These are phyloP conservation scores for Tolypocladium sp. DNA, from an alignment of 2,329 filamentous ascomycete genomes.

Conservation along the genomic window DNA sequence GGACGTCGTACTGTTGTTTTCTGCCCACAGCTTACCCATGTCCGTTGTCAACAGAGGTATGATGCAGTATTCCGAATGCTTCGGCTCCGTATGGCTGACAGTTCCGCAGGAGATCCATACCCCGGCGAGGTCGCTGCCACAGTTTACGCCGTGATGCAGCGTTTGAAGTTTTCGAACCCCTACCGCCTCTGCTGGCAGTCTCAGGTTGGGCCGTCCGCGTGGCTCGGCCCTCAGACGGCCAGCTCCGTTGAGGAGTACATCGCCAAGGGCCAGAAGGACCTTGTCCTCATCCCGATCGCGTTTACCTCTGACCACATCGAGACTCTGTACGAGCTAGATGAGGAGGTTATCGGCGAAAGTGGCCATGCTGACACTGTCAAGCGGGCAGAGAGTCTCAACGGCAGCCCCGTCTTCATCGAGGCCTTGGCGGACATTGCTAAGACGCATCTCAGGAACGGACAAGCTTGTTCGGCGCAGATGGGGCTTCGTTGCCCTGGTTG, in stretches of 20 bases:
- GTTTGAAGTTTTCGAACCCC: slow-evolving; percentile 77
- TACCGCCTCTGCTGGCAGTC: slow-evolving; percentile 97
- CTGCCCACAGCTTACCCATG: slow-evolving; percentile 94
- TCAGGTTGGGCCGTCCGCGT: slow-evolving; percentile 89
- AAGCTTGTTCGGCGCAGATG: slow-evolving; percentile 73
- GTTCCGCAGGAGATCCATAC: slow-evolving; percentile 71
- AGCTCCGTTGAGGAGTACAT: slow-evolving; percentile 84
- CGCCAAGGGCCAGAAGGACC: slow-evolving; percentile 81
- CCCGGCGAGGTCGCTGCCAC: slow-evolving; percentile 93
- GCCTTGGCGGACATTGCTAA: slow-evolving; percentile 83
- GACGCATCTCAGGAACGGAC: slow-evolving; percentile 62
- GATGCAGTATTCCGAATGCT: background rate
- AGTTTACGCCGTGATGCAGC: slow-evolving; percentile 92
- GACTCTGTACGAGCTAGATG: slow-evolving; percentile 87
- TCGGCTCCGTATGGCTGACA: slow-evolving; percentile 14
- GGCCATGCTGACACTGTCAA: slow-evolving; percentile 73
- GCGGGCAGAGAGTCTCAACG: slow-evolving; percentile 86
- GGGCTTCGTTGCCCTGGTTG: slow-evolving; percentile 86
- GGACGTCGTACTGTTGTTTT: slow-evolving; percentile 81
- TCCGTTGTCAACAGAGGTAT: slow-evolving; percentile 85
- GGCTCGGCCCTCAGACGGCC: slow-evolving; percentile 90
- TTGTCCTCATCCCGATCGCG: slow-evolving; percentile 87
- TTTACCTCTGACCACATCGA: slow-evolving; percentile 99
- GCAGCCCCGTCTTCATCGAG: slow-evolving; percentile 80
- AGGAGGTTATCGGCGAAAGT: slow-evolving; percentile 87